phyloP scores from a whole-genome alignment of 2,329 filamentous ascomycete species.

The Fusarium albosuccineum region DNA sequence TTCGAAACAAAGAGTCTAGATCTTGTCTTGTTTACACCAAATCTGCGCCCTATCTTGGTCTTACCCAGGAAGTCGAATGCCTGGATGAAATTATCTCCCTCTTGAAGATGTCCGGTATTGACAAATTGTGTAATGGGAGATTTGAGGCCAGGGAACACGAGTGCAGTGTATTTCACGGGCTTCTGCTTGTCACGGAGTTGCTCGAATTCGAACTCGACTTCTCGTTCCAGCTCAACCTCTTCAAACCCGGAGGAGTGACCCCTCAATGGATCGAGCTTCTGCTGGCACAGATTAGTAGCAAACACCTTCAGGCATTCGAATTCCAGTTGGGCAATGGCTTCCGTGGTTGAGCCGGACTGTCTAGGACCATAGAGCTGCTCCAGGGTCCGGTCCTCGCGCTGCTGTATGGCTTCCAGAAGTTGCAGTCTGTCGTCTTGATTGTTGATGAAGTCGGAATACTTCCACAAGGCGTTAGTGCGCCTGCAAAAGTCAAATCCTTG shows the following conservation, averaged over 20 bases:
- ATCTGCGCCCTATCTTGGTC: slow-evolving; percentile 52
- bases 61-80: slow-evolving; percentile 57
- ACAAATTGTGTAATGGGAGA: slow-evolving; percentile 53
- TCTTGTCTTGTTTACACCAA: slow-evolving; percentile 26
- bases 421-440: slow-evolving; percentile 49
- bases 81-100: slow-evolving; percentile 46
- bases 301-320: background rate
- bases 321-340: background rate
- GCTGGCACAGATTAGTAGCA: background rate
- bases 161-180: slow-evolving; percentile 54
- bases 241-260: slow-evolving; percentile 64
- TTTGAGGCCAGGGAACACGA: slow-evolving; percentile 61
- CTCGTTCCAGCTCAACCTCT: slow-evolving; percentile 71
- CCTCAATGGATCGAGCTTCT: background rate
- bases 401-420: slow-evolving; percentile 49
- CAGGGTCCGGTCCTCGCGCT: slow-evolving; percentile 69
- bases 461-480: slow-evolving; percentile 62
- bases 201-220: slow-evolving; percentile 71
- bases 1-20: slow-evolving; percentile 53
- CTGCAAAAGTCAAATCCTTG: slow-evolving; percentile 73
- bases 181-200: slow-evolving; percentile 67
- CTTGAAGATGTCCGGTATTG: slow-evolving; percentile 53
- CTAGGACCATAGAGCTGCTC: slow-evolving; percentile 67
- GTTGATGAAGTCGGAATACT: slow-evolving; percentile 57
- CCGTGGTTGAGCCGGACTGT: slow-evolving; percentile 6